Evolutionary conservation across 352 stramenopile genomes (phyloP), one percentile per base, ranked within the genome.

Genomic region (Phytophthora megakarya): DNA sequence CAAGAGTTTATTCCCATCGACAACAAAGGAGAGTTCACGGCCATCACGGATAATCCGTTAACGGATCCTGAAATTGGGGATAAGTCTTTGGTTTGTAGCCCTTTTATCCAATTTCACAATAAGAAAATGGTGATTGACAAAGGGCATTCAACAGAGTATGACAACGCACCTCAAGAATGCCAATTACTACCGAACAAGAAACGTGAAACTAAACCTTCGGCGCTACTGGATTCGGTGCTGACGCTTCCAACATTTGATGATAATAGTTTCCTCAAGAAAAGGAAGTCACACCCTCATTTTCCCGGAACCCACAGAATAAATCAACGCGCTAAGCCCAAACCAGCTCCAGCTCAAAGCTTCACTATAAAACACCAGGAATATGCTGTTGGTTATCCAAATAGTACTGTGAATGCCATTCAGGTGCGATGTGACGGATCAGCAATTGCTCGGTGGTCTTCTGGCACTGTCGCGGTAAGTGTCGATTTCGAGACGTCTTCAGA

Each of bases 1-100:
- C 84, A 93, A 40, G 79, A 89, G 13, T 93, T 88, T 46, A 92
- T 93, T 32, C 75, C 78, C 28, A 40, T 80, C 1, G 32, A 59
- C n/a, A 15, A 8, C 5, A 40, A 62, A 6, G 37, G 32, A 22
- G 45, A 49, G 39, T 28, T 44, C 2, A 19, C 4, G 23, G 40
- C 7, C 25, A 15, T 30, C 28, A 21, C 23, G 15, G 26, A 21
- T 11, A 61, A 57, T 37, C 19, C 45, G 11, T 44, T 52, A 6
- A 15, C 28, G 21, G 38, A 39, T 15, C 6, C 32, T 37, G n/a
- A 45, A 25, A 23, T 18, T 22, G 37, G 44, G 10, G 7, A 9
- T 9, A 39, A 44, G 25, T 18, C 13, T 22, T 21, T 32, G 30
- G 13, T 37, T 21, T 38, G 23, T 30, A 8, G 16, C 40, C 8